Conservation (phyloP, 75 land plant species). For the Selaginella moellendorffii region DNA sequence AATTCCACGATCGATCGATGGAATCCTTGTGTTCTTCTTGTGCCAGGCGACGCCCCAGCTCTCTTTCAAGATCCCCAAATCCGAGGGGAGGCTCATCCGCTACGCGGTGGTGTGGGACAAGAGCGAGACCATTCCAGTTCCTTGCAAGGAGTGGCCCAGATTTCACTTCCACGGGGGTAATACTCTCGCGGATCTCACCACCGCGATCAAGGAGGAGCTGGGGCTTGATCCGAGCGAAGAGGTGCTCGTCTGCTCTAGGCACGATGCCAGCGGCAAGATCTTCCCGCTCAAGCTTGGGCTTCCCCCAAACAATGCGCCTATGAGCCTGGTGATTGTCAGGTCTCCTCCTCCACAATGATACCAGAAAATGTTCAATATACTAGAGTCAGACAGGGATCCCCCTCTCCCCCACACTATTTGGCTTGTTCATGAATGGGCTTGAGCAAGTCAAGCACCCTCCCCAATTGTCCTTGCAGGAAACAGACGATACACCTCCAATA, state of each 20-base stretch:
- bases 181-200: constrained; percentile 38
- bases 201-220: constrained; percentile 43
- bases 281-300: constrained; percentile 59
- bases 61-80: not conserved
- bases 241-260: constrained; percentile 46
- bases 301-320: constrained; percentile 72
- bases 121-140: constrained; percentile 32
- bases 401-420: too few relatives aligned
- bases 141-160: constrained; percentile 24
- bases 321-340: constrained; percentile 62
- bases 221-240: constrained; percentile 39
- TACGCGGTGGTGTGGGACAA: constrained; percentile 50
- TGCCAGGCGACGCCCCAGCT: not conserved
- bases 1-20: not conserved
- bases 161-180: constrained; percentile 54
- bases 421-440: too few relatives aligned
- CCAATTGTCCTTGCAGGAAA: too few relatives aligned
- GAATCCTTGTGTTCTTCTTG: not conserved
- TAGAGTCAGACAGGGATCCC: too few relatives aligned
- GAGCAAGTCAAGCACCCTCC: too few relatives aligned
- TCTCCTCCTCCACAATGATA: too few relatives aligned
- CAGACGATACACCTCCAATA: too few relatives aligned
- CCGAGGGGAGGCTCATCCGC: constrained; percentile 55
- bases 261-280: constrained; percentile 50
- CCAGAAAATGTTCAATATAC: too few relatives aligned